Percentiles rank a stretch among this genome's conserved stretches.
These are phyloP conservation scores for Conticribra guillardii DNA, from an alignment of 108 stramenopile genomes.

Conservation along the genomic window DNA sequence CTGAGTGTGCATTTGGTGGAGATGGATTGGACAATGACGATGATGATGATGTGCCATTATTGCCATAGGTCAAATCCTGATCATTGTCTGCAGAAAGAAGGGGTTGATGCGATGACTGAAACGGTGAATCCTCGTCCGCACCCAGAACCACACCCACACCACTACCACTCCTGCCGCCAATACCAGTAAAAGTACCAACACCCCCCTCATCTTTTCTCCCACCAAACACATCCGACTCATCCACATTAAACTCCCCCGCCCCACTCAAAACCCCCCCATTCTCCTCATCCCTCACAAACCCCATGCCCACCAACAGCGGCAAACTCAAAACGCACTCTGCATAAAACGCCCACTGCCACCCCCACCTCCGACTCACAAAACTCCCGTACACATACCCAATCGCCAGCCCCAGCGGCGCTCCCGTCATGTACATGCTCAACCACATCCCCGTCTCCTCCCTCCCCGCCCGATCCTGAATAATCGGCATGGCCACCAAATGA, in stretches of 20 bases:
- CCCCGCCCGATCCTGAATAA: slow-evolving; percentile 55
- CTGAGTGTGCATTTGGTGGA: not conserved
- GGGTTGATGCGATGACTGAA: not conserved
- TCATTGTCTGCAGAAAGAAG: slow-evolving; percentile 3
- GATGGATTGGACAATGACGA: not conserved
- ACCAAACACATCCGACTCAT: not conserved
- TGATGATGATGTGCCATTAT: slow-evolving; percentile 1
- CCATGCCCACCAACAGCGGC: slow-evolving; percentile 37
- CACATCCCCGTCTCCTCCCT: slow-evolving; percentile 28
- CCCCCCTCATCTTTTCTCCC: not conserved
- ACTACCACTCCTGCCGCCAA: slow-evolving; percentile 1
- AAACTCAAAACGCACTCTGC: slow-evolving; percentile 28
- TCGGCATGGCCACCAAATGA: slow-evolving; percentile 48
- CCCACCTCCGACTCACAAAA: slow-evolving; percentile 38
- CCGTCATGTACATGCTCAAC: slow-evolving; percentile 44
- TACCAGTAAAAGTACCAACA: not conserved
- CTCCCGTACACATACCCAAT: slow-evolving; percentile 55
- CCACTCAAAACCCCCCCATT: slow-evolving; percentile 50
- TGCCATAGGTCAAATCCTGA: too few species aligned
- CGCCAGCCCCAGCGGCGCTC: slow-evolving; percentile 44
- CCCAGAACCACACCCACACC: not conserved
- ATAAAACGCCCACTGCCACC: slow-evolving; percentile 54
- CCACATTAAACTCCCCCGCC: slow-evolving; percentile 19
- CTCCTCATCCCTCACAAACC: slow-evolving; percentile 39
- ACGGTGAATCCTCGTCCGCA: not conserved